Evolutionary conservation across 31 red algal species (phyloP).

Genomic region (Bonnemaisonia californica): DNA sequence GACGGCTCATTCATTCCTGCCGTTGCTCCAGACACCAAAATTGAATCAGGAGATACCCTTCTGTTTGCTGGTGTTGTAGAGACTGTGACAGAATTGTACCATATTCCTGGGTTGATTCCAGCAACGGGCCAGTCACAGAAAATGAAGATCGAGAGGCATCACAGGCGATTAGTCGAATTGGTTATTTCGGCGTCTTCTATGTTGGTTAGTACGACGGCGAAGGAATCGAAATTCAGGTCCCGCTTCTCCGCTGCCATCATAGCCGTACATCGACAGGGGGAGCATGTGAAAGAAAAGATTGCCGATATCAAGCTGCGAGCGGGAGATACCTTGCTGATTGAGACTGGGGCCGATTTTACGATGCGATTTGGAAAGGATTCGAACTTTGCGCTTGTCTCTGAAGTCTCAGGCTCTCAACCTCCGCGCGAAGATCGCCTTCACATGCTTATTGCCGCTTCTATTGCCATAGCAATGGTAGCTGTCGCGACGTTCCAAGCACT

Average conservation of each 20-base stretch:
- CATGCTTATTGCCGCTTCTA: constrained; percentile 62
- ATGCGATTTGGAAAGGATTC: constrained; percentile 70
- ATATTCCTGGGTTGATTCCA: constrained; percentile 86
- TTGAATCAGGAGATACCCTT: constrained; percentile 83
- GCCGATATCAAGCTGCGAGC: constrained; percentile 78
- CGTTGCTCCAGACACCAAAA: constrained; percentile 75
- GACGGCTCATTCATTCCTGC: constrained; percentile 82
- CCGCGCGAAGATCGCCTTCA: constrained; percentile 80
- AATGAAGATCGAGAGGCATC: constrained; percentile 77
- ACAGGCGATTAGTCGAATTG: constrained; percentile 79
- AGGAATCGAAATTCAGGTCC: constrained; percentile 85
- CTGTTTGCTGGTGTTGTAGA: constrained; percentile 87
- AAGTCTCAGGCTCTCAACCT: constrained; percentile 77
- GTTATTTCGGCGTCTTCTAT: constrained; percentile 84
- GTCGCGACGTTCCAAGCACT: constrained; percentile 46
- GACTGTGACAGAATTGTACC: constrained; percentile 89
- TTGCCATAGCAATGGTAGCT: constrained; percentile 75
- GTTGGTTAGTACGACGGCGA: constrained; percentile 77
- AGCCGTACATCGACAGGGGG: constrained; percentile 87
- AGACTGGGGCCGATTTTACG: constrained; percentile 75
- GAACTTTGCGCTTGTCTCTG: constrained; percentile 88
- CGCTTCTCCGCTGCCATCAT: constrained; percentile 90
- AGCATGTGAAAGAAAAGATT: constrained; percentile 82
- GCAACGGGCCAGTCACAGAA: constrained; percentile 86
- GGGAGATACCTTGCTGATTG: constrained; percentile 87